phyloP scores from a whole-genome alignment of 2,329 filamentous ascomycete genomes.

The Blastomyces silverae region DNA sequence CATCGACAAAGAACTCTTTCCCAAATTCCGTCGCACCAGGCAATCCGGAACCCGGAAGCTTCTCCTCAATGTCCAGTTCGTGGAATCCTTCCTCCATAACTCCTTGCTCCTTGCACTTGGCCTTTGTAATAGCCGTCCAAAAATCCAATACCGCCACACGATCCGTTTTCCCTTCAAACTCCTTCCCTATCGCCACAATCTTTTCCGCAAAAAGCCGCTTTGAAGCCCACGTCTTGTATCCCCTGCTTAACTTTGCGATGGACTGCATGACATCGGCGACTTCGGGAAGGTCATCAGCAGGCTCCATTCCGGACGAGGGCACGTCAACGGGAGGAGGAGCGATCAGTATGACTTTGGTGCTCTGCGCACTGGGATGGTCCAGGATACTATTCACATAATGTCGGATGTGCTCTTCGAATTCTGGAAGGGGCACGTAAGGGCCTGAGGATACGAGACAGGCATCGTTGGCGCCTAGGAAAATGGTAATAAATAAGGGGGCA shows the following conservation, averaged over 20 bases:
- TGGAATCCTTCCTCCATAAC: conserved; percentile 21
- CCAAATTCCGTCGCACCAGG: conserved; percentile 28
- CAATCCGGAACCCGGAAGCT: conserved; percentile 34
- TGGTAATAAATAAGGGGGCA: conserved; percentile 35
- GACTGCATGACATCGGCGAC: conserved; percentile 9
- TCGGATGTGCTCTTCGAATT: conserved; percentile 34
- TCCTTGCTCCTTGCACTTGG: conserved; percentile 16
- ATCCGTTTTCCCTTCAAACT: conserved; percentile 30
- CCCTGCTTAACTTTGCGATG: conserved; percentile 18
- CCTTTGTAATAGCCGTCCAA: conserved; percentile 31
- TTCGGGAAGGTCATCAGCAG: conserved; percentile 12
- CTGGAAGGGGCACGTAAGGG: conserved; percentile 30
- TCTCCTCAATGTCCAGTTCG: conserved; percentile 28
- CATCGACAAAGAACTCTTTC: conserved; percentile 35
- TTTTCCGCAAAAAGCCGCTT: conserved; percentile 37
- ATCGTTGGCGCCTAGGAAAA: conserved; percentile 39
- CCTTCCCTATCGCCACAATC: conserved; percentile 32
- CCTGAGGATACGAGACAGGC: conserved; percentile 28
- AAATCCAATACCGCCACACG: conserved; percentile 32
- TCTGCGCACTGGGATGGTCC: conserved; percentile 25
- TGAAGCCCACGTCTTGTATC: conserved; percentile 33
- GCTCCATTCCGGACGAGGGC: conserved; percentile 11
- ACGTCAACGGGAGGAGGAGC: conserved; percentile 36
- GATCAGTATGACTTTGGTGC: conserved; percentile 35
- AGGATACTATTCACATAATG: conserved; percentile 33